Base-by-base conservation (phyloP, 176 grass and related monocot species). In the Avena insularis region DNA sequence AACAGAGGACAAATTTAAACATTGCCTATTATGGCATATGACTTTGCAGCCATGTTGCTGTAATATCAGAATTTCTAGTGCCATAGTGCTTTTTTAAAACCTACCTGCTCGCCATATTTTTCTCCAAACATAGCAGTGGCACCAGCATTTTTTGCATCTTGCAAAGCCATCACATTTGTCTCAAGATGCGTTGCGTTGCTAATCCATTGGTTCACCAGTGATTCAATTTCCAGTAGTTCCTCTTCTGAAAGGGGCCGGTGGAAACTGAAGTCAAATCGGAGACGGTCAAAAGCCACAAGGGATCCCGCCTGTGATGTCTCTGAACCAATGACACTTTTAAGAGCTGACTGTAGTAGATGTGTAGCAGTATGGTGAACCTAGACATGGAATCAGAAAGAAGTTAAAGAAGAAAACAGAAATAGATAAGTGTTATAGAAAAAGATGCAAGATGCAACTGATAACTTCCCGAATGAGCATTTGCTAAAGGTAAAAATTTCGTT, bases 91-190 rank as follows among this genome's bases (percentile, higher is more conserved):
- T 59, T 46, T 23, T 12, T 27, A 46, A 86, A 81, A 49, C 88
- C 51, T 64, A 98, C 96, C 93, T 91, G 86, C 83, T 95, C 93
- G 0, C 93, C 90, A 46, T 98, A 98, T 88, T 98, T 98, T 88
- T 98, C 96, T 70, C 96, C 96, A 6, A 98, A 98, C 96, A 98
- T 98, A 51, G 96, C 96, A 84, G 95, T 91, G 33, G 96, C 96
- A 65, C 96, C 93, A 71, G 93, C 96, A 87, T 77, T 88, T 86
- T 98, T 98, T 51, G 96, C 96, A 89, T 98, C 96, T 49, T 88
- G 85, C 83, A 98, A 82, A 83, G 84, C 86, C 96, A 98, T 98
- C 38, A 94, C 92, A 84, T 94, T 91, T 82, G 96, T 98, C 79
- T 95, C 78, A 14, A 98, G 92, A 78, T 92, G 85, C 57, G 88